Evolutionary conservation across 2,329 filamentous ascomycete genomes (phyloP), one percentile per base, ranked within the genome.

Genomic region (Exserohilum turcica): DNA sequence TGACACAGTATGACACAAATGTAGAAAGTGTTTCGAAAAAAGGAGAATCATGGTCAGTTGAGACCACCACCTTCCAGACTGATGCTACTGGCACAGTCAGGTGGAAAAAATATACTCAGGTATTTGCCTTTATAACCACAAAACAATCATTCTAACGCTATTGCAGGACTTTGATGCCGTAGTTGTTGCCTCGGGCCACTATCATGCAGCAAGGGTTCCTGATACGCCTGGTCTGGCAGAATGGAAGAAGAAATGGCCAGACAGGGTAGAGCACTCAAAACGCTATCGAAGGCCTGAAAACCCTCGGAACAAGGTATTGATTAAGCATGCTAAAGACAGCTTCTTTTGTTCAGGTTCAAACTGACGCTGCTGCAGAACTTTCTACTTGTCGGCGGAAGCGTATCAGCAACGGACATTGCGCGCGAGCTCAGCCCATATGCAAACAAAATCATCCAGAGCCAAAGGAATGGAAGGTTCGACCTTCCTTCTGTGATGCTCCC

Each of bases 401-500:
- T 83, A 0, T 85, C 83, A 0, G 79, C 82, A 0, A 77, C 73
- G 32, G 82, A 84, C 56, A 83, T 84, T 18, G 80, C 81, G 3
- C 77, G 77, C 36, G 81, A 84, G 54, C 71, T 83, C n/a, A 74
- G 77, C 2, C 66, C 72, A 0, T 52, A 78, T 5, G 80, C 80
- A 2, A 73, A 73, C 3, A 74, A 62, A 0, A 75, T 83, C 6
- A 82, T 79, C 56, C 82, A 84, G 60, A 86, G 82, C 56, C 84
- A 84, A 1, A 78, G 87, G 19, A 80, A 82, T 21, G 86, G 87
- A 2, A 72, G 75, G 0, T 88, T 85, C 52, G 86, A 89, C 64
- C 68, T 86, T 0, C 79, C 84, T 0, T 70, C 77, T 0, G 76
- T 66, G 1, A 64, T 86, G 15, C 74, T 89, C 0, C 86, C 86